phyloP scores from a whole-genome alignment of 441 rosid species.

The Pelargonium cotyledonis region DNA sequence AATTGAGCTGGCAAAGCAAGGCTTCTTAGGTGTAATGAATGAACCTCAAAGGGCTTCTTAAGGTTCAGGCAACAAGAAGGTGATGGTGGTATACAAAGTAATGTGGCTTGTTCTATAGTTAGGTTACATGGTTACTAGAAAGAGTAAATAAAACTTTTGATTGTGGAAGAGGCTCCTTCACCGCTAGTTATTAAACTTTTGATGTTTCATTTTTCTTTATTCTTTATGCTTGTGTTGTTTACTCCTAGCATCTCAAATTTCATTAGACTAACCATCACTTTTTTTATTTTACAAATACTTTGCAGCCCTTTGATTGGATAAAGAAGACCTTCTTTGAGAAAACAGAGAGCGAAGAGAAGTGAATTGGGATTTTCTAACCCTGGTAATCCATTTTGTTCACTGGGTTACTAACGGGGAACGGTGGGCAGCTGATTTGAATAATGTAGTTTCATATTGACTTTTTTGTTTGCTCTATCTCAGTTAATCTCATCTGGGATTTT shows the following conservation, averaged over 20 bases:
- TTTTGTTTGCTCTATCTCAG: conserved; percentile 14
- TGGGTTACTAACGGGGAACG: conserved; percentile 22
- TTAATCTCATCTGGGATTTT: conserved; percentile 18
- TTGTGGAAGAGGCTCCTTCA: neutral
- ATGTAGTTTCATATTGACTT: conserved; percentile 24
- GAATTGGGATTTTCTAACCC: conserved; percentile 16
- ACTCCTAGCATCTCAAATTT: neutral
- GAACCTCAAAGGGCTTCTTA: neutral
- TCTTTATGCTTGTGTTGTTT: neutral
- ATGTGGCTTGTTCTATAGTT: neutral
- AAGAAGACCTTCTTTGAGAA: conserved; percentile 79
- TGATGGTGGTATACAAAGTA: neutral
- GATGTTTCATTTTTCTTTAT: neutral
- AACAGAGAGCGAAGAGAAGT: conserved; percentile 37
- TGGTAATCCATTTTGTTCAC: conserved; percentile 14
- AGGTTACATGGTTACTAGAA: too few relatives aligned
- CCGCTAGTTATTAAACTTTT: neutral
- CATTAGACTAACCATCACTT: neutral
- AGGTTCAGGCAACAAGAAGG: neutral
- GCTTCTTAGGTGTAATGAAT: neutral
- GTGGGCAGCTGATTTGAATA: conserved; percentile 24
- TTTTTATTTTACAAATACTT: neutral
- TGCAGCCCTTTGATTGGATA: conserved; percentile 83
- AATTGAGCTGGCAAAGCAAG: neutral
- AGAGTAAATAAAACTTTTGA: neutral